Base-by-base conservation (phyloP, 495 filamentous ascomycete genomes). In the Wilcoxina mikolae region DNA sequence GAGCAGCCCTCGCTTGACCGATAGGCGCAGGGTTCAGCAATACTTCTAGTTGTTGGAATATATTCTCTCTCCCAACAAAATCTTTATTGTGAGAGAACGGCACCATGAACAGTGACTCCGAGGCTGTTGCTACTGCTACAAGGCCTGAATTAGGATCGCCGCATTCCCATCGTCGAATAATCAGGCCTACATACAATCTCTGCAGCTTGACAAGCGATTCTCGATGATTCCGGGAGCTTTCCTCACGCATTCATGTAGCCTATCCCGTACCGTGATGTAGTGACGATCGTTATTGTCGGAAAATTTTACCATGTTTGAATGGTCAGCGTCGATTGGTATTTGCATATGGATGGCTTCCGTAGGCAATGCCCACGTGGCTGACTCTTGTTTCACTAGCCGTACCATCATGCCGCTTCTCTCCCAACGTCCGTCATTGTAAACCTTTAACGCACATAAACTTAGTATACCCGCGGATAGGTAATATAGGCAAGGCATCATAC, bases 71-170 rank as follows among this genome's bases (percentile, higher is more conserved):
- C 17, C 47, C 56, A 5, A 17, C n/a, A 20, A 51, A 58, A 3
- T 35, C 22, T 12, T 18, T 17, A 45, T 58, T 58, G 3, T 31
- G 23, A 45, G 25, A 17, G 39, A 49, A 58, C 23, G 56, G 53
- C 5, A 58, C 56, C 33, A 56, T 50, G 39, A 56, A 56, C 27
- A 49, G 9, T 12, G 7, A 18, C 39, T 43, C 20, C 39, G 39
- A 5, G 39, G 7, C 15, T 35, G 31, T 7, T 35, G 7, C 15
- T 7, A 15, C 7, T 35, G 15, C 31, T 35, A 35, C 7, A 35
- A 35, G n/a, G n/a, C n/a, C n/a, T n/a, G n/a, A n/a, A n/a, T n/a
- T n/a, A n/a, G n/a, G n/a, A n/a, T n/a, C n/a, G n/a, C n/a, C n/a
- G n/a, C n/a, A n/a, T n/a, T n/a, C n/a, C n/a, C n/a, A n/a, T n/a